These are phyloP conservation scores for Citropsis articulata DNA, from an alignment of 345 rosid species.

Conservation along the genomic window DNA sequence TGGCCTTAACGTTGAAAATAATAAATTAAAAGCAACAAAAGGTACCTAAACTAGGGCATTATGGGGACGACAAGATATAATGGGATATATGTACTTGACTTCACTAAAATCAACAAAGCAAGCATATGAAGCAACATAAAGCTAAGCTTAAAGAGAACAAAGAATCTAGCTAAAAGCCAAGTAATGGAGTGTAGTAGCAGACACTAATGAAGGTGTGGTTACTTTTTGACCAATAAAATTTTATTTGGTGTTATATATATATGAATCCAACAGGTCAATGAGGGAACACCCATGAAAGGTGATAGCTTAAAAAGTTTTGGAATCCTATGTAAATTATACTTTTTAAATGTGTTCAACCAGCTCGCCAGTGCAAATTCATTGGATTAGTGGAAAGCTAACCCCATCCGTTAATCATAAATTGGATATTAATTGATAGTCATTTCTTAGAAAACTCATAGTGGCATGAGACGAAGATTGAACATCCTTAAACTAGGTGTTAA, in stretches of 20 bases:
- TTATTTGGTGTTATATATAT: conserved; percentile 7
- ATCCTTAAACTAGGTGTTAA: no score
- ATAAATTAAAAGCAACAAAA: neutral
- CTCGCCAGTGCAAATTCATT: conserved; percentile 2
- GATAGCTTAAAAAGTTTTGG: conserved; percentile 37
- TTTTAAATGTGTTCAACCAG: neutral
- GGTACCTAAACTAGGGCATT: neutral
- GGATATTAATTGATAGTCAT: neutral
- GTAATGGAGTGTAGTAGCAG: conserved; percentile 77
- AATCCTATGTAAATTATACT: conserved; percentile 51
- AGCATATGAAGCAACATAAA: conserved; percentile 58
- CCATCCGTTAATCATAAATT: conserved; percentile 15
- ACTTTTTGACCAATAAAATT: conserved; percentile 54
- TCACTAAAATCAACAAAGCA: conserved; percentile 63
- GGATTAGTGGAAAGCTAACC: conserved; percentile 19
- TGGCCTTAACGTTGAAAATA: neutral
- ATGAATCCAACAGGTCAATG: conserved; percentile 45
- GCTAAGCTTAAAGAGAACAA: conserved; percentile 54
- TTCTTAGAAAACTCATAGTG: neutral
- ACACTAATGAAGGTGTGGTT: conserved; percentile 59
- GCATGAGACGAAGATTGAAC: no score
- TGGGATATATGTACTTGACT: conserved; percentile 43
- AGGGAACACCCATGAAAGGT: conserved; percentile 46
- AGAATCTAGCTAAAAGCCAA: conserved; percentile 80
- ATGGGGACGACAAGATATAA: conserved; percentile 22